Evolutionary conservation across 352 stramenopile species (phyloP), one percentile per base, ranked within the genome.

Genomic region (Globisporangium lucens): DNA sequence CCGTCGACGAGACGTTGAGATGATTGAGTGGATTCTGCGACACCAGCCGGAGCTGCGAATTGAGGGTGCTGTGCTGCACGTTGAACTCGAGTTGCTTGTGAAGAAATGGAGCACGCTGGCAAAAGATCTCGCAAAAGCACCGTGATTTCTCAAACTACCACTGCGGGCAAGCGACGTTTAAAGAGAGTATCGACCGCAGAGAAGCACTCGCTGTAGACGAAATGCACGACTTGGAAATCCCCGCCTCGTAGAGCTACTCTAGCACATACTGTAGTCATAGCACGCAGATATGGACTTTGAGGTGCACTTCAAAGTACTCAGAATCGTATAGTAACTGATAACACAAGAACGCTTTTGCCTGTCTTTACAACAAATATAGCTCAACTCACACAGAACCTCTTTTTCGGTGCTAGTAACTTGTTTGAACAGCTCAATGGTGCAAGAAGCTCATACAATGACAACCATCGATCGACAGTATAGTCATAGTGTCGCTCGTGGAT

Each of bases 31-130:
- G 38, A 46, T 66, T 36, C 12, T 72, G 63, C n/a, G 4, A 51
- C 57, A 58, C 41, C 75, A 33, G n/a, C 60, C 52, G 35, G 46
- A 56, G 46, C 46, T 57, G 29, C 27, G 12, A 13, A 4, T 13
- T 8, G 20, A 29, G 55, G 4, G 10, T 29, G 17, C 17, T 3
- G 9, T 4, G 2, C 3, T 13, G 4, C 22, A 2, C 15, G 7
- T 33, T 27, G 53, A 59, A 59, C 4, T 58, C 27, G 27, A 38
- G 15, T 24, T 15, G 6, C 12, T 58, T 15, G 3, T 38, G 15
- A 38, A 49, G 5, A 49, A n/a, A 49, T 49, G 41, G 41, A 20
- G 41, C 41, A 1, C 8, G 13, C 15, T 49, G 41, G 41, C 41
- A 15, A n/a, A 15, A 49, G 41, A 49, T 49, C 41, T 49, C 13